phyloP scores from a whole-genome alignment of 2,329 filamentous ascomycete genomes.

The Diaporthe sp. region DNA sequence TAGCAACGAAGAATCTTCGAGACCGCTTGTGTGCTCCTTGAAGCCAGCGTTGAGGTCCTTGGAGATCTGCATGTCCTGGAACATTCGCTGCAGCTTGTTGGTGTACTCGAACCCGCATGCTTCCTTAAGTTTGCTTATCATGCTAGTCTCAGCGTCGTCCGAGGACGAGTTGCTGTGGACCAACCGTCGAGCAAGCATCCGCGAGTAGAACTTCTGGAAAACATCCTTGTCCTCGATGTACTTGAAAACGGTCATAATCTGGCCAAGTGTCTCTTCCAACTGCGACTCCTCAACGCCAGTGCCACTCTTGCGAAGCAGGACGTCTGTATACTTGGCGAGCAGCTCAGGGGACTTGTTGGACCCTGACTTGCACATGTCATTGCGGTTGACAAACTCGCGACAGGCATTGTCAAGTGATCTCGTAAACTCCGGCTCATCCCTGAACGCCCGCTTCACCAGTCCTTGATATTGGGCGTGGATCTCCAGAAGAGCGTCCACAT shows the following conservation, averaged over 20 bases:
- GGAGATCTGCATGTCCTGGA: constrained; percentile 99
- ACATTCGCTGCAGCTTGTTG: constrained; percentile 99
- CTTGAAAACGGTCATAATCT: constrained; percentile 99
- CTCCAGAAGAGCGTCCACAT: constrained; percentile 94
- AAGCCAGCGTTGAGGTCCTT: constrained; percentile 95
- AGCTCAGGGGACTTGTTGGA: constrained; percentile 96
- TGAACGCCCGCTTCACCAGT: constrained; percentile 92
- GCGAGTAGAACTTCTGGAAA: constrained; percentile 99
- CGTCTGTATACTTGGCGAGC: constrained; percentile 94
- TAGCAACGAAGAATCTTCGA: constrained; percentile 77
- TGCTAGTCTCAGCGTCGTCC: constrained; percentile 97
- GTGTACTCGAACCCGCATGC: constrained; percentile 99
- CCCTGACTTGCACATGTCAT: constrained; percentile 93
- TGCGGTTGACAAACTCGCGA: constrained; percentile 97
- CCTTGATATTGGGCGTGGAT: constrained; percentile 94
- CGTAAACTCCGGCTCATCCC: constrained; percentile 96
- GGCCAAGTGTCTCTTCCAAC: constrained; percentile 86
- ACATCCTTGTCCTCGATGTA: constrained; percentile 99
- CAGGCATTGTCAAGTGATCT: constrained; percentile 96
- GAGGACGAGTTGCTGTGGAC: constrained; percentile 97
- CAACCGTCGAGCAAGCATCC: constrained; percentile 93
- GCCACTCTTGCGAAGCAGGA: constrained; percentile 90
- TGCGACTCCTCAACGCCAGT: constrained; percentile 95
- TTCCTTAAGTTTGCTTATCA: constrained; percentile 99
- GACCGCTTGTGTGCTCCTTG: constrained; percentile 78